Conservation (phyloP, 176 grass and related monocot genomes). For the Carex kokanica region DNA sequence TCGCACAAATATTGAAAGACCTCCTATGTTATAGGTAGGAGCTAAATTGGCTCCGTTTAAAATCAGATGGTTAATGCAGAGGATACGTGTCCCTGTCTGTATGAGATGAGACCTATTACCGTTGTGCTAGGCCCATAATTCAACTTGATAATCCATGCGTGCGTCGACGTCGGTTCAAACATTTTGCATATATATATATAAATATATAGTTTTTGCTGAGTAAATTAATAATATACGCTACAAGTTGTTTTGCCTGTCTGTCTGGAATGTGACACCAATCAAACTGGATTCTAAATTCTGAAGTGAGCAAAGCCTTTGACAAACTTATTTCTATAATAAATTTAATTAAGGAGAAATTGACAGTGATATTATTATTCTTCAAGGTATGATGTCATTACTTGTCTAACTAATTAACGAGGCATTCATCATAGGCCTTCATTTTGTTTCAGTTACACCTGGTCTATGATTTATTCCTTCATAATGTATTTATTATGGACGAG, state of each 20-base stretch:
- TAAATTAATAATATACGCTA: not conserved
- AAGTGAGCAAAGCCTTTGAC: not conserved
- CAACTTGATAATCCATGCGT: not conserved
- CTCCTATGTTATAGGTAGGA: no score
- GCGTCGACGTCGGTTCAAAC: not conserved
- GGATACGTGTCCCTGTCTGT: no score
- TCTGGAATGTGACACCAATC: not conserved
- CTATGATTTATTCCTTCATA: not conserved
- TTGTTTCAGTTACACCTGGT: constrained; percentile 1
- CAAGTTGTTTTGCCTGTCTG: not conserved
- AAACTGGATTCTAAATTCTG: not conserved
- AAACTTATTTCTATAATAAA: not conserved
- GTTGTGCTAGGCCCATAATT: no score
- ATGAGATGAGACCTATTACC: no score
- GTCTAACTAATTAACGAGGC: not conserved
- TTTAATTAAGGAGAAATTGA: not conserved
- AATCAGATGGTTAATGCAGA: no score
- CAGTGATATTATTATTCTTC: constrained; percentile 15
- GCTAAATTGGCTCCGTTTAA: no score
- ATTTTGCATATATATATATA: not conserved
- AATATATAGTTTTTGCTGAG: not conserved
- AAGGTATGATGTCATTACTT: not conserved
- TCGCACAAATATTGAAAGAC: no score
- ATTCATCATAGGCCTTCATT: not conserved
- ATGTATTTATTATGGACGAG: no score